Conservation (phyloP, 495 filamentous ascomycete genomes). For the Penicillium malachiteum region DNA sequence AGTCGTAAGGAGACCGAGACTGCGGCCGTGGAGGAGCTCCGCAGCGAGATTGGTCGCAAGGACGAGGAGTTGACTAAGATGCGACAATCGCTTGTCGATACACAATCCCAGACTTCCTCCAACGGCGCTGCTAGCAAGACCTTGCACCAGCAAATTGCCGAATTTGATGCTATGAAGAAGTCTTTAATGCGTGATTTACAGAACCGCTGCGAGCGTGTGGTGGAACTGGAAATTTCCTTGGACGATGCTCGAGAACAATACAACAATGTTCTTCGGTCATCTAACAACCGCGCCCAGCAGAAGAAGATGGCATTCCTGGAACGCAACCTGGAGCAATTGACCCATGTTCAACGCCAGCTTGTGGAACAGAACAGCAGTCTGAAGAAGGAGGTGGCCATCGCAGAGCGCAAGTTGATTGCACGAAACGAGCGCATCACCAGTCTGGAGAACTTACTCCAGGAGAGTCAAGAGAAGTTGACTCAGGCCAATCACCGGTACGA, state of each 20-base stretch:
- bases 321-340: constrained; percentile 95
- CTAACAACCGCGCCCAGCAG: constrained; percentile 96
- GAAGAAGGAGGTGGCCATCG: constrained; percentile 99
- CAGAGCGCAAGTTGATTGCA: constrained; percentile 93
- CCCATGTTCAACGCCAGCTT: constrained; percentile 92
- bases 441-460: constrained; percentile 86
- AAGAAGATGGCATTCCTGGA: constrained; percentile 99
- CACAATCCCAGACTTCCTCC: constrained; percentile 60
- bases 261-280: constrained; percentile 92
- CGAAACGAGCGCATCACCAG: constrained; percentile 94
- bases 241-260: constrained; percentile 98
- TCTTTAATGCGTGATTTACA: constrained; percentile 97
- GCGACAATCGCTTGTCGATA: constrained; percentile 70
- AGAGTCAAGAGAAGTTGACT: constrained; percentile 95
- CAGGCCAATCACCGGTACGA: constrained; percentile 92
- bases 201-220: constrained; percentile 95
- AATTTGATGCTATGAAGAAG: constrained; percentile 99
- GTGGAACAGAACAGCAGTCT: constrained; percentile 94
- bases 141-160: constrained; percentile 94
- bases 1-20: constrained; percentile 69
- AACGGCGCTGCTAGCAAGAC: constrained; percentile 83
- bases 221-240: constrained; percentile 94
- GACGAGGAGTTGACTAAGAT: constrained; percentile 75
- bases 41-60: constrained; percentile 67
- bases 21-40: constrained; percentile 69